These are phyloP conservation scores for Eutypa lata DNA, from an alignment of 2,329 filamentous ascomycete genomes.

Conservation along the genomic window DNA sequence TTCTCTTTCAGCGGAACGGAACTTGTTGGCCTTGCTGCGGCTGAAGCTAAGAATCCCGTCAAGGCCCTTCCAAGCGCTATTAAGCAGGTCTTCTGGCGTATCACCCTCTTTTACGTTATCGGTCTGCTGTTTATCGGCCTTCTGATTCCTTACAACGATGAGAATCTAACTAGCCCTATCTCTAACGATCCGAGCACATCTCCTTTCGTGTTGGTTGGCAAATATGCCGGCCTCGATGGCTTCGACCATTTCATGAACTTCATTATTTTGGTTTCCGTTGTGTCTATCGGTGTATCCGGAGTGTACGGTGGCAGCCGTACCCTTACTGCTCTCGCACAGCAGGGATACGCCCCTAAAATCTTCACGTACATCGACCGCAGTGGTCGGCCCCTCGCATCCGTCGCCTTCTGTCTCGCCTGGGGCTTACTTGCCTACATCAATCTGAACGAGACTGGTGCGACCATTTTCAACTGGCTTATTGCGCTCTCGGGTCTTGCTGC, in stretches of 20 bases:
- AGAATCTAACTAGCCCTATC: constrained; percentile 43
- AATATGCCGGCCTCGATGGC: constrained; percentile 48
- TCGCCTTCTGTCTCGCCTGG: constrained; percentile 44
- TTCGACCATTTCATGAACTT: constrained; percentile 58
- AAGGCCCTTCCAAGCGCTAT: constrained; percentile 76
- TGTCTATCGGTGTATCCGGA: constrained; percentile 57
- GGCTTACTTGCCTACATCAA: constrained; percentile 50
- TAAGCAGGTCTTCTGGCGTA: constrained; percentile 70
- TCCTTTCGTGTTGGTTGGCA: constrained; percentile 57
- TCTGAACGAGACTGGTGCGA: constrained; percentile 39
- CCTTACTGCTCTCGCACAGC: constrained; percentile 55
- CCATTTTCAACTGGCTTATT: constrained; percentile 64
- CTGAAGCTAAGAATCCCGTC: constrained; percentile 66
- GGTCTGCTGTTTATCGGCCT: constrained; percentile 52
- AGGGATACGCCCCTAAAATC: constrained; percentile 55
- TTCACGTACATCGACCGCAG: constrained; percentile 57
- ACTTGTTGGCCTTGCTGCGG: constrained; percentile 70
- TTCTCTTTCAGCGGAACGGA: constrained; percentile 74
- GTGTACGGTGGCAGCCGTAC: constrained; percentile 60
- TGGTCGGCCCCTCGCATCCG: constrained; percentile 52
- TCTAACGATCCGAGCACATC: constrained; percentile 45
- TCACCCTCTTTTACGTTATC: constrained; percentile 53
- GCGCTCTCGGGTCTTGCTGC: constrained; percentile 63
- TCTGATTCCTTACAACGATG: constrained; percentile 44
- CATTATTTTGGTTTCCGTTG: constrained; percentile 55